phyloP scores from a whole-genome alignment of 352 stramenopile genomes.

The Globisporangium spinosum region DNA sequence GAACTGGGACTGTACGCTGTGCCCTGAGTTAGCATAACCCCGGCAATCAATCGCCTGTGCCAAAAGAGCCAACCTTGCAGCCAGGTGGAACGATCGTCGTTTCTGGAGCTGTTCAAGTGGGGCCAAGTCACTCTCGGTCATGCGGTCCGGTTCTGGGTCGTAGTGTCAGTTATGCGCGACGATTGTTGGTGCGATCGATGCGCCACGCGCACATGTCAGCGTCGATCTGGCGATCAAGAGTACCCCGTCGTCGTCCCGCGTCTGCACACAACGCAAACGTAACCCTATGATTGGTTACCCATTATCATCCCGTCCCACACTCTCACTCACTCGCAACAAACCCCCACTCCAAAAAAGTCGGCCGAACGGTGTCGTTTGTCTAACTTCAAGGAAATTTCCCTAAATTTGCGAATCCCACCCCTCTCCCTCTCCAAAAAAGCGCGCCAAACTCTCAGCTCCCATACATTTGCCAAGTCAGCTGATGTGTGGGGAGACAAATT shows the following conservation, averaged over 20 bases:
- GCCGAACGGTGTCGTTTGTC: neutral
- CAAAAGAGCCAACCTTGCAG: neutral
- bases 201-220: slow-evolving; percentile 2
- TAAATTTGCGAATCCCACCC: neutral
- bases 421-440: neutral
- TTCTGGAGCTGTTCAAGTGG: neutral
- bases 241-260: neutral
- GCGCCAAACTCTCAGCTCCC: neutral
- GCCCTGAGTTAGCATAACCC: neutral
- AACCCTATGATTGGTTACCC: slow-evolving; percentile 3
- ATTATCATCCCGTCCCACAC: slow-evolving; percentile 2
- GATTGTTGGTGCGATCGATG: neutral
- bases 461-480: neutral
- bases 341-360: neutral
- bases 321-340: too few species aligned
- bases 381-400: neutral
- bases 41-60: neutral
- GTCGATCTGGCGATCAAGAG: slow-evolving; percentile 7
- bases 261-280: slow-evolving; percentile 1
- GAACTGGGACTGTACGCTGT: neutral
- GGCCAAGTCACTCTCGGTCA: too few species aligned
- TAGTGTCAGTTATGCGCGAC: too few species aligned
- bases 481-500: too few species aligned
- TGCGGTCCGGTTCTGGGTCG: too few species aligned
- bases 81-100: neutral